Evolutionary conservation across 2,329 filamentous ascomycete species (phyloP).

Genomic region (Alternaria brassicicola): DNA sequence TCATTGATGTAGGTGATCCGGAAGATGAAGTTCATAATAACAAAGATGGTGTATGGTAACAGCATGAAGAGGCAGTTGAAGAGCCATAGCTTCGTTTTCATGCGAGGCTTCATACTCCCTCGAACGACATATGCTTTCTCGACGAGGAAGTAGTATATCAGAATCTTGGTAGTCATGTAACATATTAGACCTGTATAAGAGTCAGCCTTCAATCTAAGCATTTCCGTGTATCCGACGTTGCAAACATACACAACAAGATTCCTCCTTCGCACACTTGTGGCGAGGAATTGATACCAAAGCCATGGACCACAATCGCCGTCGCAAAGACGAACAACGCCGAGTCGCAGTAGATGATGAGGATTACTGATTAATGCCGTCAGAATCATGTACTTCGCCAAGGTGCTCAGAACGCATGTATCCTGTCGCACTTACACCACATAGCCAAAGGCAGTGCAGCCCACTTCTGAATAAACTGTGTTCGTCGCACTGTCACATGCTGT

Average conservation of each 20-base stretch:
- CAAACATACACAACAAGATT: constrained; percentile 60
- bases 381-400: neutral
- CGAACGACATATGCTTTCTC: constrained; percentile 70
- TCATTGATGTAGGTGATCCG: constrained; percentile 62
- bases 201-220: neutral
- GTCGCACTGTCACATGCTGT: constrained; percentile 24
- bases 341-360: constrained; percentile 65
- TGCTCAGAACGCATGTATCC: neutral
- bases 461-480: constrained; percentile 27
- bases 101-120: constrained; percentile 57
- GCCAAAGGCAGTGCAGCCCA: constrained; percentile 34
- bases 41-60: constrained; percentile 50
- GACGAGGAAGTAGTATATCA: constrained; percentile 70
- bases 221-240: neutral
- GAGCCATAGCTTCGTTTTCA: constrained; percentile 63
- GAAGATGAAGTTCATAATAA: constrained; percentile 65
- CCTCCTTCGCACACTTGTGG: constrained; percentile 61
- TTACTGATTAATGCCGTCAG: constrained; percentile 52
- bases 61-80: constrained; percentile 67
- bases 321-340: constrained; percentile 66
- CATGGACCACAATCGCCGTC: constrained; percentile 63
- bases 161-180: constrained; percentile 69
- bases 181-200: constrained; percentile 55
- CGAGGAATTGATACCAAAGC: constrained; percentile 62
- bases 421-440: constrained; percentile 20